Conservation (phyloP, 2,329 filamentous ascomycete genomes). For the Achaetomium macrosporum region DNA sequence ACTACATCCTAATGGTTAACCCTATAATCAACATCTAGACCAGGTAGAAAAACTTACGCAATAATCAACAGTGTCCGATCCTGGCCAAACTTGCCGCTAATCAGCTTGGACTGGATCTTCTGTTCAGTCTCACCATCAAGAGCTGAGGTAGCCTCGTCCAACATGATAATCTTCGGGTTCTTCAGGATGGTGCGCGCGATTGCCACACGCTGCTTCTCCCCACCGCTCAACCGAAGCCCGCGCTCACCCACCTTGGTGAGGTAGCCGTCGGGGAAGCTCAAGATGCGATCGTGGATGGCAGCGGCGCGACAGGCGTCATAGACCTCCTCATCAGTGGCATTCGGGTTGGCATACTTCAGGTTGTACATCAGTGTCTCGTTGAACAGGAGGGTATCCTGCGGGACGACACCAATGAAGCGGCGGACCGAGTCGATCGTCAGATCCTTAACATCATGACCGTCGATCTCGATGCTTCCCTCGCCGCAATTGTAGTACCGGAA, state of each 20-base stretch:
- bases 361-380: slow-evolving; percentile 53
- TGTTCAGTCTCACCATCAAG: slow-evolving; percentile 58
- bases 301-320: slow-evolving; percentile 47
- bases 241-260: slow-evolving; percentile 48
- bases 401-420: slow-evolving; percentile 87
- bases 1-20: slow-evolving; percentile 34
- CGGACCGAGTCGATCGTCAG: slow-evolving; percentile 92
- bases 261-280: slow-evolving; percentile 48
- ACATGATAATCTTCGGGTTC: slow-evolving; percentile 61
- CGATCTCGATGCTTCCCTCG: slow-evolving; percentile 74
- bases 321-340: slow-evolving; percentile 44
- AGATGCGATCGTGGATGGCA: slow-evolving; percentile 50
- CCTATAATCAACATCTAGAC: neutral
- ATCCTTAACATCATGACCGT: slow-evolving; percentile 76
- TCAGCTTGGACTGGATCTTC: slow-evolving; percentile 61
- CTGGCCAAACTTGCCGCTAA: slow-evolving; percentile 59
- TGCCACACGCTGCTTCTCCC: slow-evolving; percentile 54
- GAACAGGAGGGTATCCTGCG: slow-evolving; percentile 78
- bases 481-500: slow-evolving; percentile 93
- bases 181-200: slow-evolving; percentile 63
- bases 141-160: slow-evolving; percentile 68
- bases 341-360: slow-evolving; percentile 45
- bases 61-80: slow-evolving; percentile 93
- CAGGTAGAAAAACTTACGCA: slow-evolving; percentile 53
- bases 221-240: slow-evolving; percentile 51